phyloP scores from a whole-genome alignment of 345 rosid genomes.

The Eucalyptus tenuipes region DNA sequence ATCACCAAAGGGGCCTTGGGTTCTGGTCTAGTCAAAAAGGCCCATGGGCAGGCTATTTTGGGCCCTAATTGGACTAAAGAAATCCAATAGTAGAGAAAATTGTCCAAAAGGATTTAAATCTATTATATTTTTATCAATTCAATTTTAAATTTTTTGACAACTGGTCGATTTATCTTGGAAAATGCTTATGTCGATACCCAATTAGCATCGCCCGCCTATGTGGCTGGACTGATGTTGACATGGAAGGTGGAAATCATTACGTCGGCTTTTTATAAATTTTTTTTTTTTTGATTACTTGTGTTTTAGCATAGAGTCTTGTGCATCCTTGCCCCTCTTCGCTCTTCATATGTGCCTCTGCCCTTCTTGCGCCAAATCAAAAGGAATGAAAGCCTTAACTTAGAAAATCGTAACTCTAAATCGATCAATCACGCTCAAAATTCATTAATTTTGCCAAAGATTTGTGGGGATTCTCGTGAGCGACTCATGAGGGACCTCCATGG shows the following conservation, averaged over 20 bases:
- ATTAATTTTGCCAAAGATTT: rapidly evolving
- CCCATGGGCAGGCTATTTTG: background rate
- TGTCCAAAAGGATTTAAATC: rapidly evolving
- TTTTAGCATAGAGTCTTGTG: rapidly evolving
- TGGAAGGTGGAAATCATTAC: rapidly evolving
- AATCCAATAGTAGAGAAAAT: background rate
- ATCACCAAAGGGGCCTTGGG: background rate
- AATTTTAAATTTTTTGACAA: rapidly evolving
- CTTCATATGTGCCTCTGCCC: rapidly evolving
- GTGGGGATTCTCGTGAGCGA: no score
- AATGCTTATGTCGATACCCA: rapidly evolving
- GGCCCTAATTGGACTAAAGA: background rate
- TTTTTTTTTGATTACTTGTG: no score
- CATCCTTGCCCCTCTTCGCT: rapidly evolving
- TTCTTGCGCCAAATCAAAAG: no score
- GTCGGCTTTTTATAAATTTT: rapidly evolving
- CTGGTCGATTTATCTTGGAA: rapidly evolving
- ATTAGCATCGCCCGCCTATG: rapidly evolving
- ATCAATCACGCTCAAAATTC: rapidly evolving
- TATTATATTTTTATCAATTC: rapidly evolving
- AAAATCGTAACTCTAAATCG: rapidly evolving
- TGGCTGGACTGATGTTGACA: rapidly evolving
- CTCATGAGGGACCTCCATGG: rapidly evolving
- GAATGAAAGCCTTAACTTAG: rapidly evolving
- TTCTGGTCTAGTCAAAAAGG: background rate